phyloP scores from a whole-genome alignment of 768 basidiomycete species.

The Termitomyces sp. region DNA sequence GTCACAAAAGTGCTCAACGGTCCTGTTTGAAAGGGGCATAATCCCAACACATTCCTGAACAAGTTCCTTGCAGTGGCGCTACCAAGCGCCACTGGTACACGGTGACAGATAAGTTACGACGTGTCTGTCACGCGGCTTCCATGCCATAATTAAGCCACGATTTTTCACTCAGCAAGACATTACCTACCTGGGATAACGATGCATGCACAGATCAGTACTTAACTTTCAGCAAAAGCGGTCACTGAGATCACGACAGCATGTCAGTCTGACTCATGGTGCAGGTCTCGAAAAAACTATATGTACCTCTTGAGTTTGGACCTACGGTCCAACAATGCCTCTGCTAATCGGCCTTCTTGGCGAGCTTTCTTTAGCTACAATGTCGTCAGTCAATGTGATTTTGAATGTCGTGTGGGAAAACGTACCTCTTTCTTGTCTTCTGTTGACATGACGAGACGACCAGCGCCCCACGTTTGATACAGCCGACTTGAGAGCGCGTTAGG shows the following conservation, averaged over 20 bases:
- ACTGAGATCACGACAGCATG: constrained; percentile 18
- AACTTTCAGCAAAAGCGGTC: constrained; percentile 45
- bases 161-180: neutral
- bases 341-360: constrained; percentile 71
- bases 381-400: neutral
- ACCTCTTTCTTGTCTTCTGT: constrained; percentile 70
- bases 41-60: neutral
- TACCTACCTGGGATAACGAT: neutral
- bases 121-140: neutral
- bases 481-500: constrained; percentile 35
- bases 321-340: constrained; percentile 75
- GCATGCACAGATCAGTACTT: constrained; percentile 1
- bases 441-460: constrained; percentile 68
- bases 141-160: neutral
- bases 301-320: constrained; percentile 82
- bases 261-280: neutral
- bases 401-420: constrained; percentile 13
- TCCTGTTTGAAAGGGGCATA: neutral
- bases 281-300: constrained; percentile 5
- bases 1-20: neutral
- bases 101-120: neutral
- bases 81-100: too few species aligned
- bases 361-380: constrained; percentile 66
- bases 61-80: neutral
- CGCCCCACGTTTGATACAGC: constrained; percentile 81